Base-by-base conservation (phyloP, 192 early-diverging fungal species). In the Nowakowskiella sp. region DNA sequence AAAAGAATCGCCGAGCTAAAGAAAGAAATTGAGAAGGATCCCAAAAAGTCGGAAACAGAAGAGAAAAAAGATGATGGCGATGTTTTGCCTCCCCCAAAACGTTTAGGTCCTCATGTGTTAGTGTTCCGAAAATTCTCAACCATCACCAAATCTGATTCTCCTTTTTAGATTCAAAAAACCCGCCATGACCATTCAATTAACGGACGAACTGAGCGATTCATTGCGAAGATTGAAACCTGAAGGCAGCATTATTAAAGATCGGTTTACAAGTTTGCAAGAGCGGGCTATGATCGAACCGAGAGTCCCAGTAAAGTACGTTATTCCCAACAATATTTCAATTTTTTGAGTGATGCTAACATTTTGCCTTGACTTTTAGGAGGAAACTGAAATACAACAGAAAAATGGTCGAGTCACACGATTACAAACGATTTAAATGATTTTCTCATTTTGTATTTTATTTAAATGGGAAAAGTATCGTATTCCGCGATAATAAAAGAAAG, bases 391-490 rank as follows among this genome's bases (percentile, higher is more conserved):
- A 58, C 55, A 67, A 67, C 54, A 52, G 46, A 7, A 79, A 79
- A 58, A 64, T 65, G 44, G 47, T 47, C 31, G 77, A 76, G 44
- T 55, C 63, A 3, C 77, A 76, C 57, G 68, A 71, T 31, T 76
- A 76, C 60, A 79, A 79, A 47, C 64, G 73, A 2, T 76, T 79
- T 61, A 70, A 71, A 39, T 73, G 59, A 36, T n/a, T n/a, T n/a
- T n/a, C n/a, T n/a, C n/a, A n/a, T n/a, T n/a, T n/a, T n/a, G n/a
- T n/a, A n/a, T n/a, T n/a, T n/a, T n/a, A n/a, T n/a, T n/a, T n/a
- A n/a, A n/a, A n/a, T n/a, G n/a, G n/a, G n/a, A n/a, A n/a, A n/a
- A n/a, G n/a, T n/a, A n/a, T n/a, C n/a, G n/a, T n/a, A n/a, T n/a
- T n/a, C n/a, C n/a, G n/a, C n/a, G n/a, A n/a, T n/a, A n/a, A n/a